These are phyloP conservation scores for Hydnum rufescens DNA, from an alignment of 768 basidiomycete species.

Conservation along the genomic window DNA sequence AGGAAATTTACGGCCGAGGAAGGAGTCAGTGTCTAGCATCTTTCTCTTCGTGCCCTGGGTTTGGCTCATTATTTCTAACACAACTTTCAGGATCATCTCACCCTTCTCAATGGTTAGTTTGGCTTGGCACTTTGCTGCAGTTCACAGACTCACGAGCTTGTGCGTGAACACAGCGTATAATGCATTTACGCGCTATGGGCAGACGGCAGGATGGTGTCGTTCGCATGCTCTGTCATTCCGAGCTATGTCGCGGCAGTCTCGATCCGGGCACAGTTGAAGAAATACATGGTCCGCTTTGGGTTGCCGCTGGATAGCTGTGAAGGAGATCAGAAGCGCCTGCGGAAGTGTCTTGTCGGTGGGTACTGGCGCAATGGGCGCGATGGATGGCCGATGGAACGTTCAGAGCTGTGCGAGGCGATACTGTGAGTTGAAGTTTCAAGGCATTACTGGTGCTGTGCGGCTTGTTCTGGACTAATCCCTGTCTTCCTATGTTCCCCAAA, in stretches of 20 bases:
- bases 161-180: slow-evolving; percentile 50
- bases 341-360: slow-evolving; percentile 79
- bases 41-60: not conserved
- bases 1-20: slow-evolving; percentile 97
- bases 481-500: not conserved
- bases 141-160: not conserved
- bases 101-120: slow-evolving; percentile 71
- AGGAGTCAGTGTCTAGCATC: slow-evolving; percentile 74
- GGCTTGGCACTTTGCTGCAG: not conserved
- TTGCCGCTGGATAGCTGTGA: slow-evolving; percentile 72
- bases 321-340: slow-evolving; percentile 62
- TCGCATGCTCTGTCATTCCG: slow-evolving; percentile 82
- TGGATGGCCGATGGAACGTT: slow-evolving; percentile 91
- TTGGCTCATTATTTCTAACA: slow-evolving; percentile 2
- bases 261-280: slow-evolving; percentile 84
- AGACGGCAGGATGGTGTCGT: slow-evolving; percentile 85
- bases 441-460: not conserved
- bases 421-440: slow-evolving; percentile 28
- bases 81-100: slow-evolving; percentile 65
- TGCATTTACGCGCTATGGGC: slow-evolving; percentile 66
- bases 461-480: not conserved
- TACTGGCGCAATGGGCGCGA: slow-evolving; percentile 86
- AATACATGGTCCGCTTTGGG: slow-evolving; percentile 82
- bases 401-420: slow-evolving; percentile 66
- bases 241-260: slow-evolving; percentile 87